Evolutionary conservation across 208 protist genomes (phyloP), one percentile per base, ranked within the genome.

Genomic region (Trypanosoma scelopori): DNA sequence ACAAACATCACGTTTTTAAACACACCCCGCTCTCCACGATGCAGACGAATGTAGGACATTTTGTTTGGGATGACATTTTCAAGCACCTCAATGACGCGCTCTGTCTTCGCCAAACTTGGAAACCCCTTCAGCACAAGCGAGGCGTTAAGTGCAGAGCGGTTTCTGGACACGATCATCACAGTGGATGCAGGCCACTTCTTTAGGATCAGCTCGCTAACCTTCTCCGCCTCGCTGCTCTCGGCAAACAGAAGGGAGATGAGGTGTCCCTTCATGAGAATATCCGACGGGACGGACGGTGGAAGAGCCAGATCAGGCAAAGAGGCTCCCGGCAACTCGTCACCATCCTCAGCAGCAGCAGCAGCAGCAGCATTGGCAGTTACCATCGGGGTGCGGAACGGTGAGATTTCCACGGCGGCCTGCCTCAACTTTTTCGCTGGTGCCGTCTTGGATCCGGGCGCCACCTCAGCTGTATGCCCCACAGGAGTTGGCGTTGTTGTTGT

Each of bases 111-210:
- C 43, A 90, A 74, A 57, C 69, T 85, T 25, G 88, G 88, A 46
- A 92, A 69, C n/a, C 83, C 81, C 52, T 94, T 94, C 30, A 91
- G 61, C 37, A 94, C 88, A 20, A 94, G 79, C 25, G 88, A 91
- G 11, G 82, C 63, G 67, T 91, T 92, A 50, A 89, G 70, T 23
- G 78, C 48, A 41, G 68, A 69, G 55, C 85, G 82, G 56, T 71
- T 88, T 51, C 88, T 85, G 11, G 83, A 69, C 0, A 75, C 81
- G 23, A 90, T 59, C 18, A 59, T 65, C 32, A 84, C 77, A 11
- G 71, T 58, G 7, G 81, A 71, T 7, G 69, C 62, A 6, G 88
- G 84, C 84, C 84, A 94, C 42, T 76, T 79, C 49, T 81, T 79
- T 69, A 79, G 52, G 55, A 94, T 49, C 20, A 87, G 78, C 18